These are phyloP conservation scores for Cytospora mali DNA, from an alignment of 2,329 filamentous ascomycete species.

Conservation along the genomic window DNA sequence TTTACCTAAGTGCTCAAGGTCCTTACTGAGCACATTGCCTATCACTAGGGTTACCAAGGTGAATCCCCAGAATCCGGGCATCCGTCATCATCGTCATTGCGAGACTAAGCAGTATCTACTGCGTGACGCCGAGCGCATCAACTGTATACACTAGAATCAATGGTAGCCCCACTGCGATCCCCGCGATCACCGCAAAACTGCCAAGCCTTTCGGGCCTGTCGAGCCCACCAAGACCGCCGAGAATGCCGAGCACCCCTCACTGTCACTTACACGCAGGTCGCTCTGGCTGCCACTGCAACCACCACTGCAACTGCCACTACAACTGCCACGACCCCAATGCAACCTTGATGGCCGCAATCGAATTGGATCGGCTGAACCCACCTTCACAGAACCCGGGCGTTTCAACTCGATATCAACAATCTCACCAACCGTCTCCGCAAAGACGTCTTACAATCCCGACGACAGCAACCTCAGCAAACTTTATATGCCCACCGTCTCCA, in stretches of 20 bases:
- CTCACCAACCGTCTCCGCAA: constrained; percentile 15
- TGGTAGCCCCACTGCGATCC: background rate
- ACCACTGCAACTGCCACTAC: background rate
- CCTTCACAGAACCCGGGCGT: constrained; percentile 3
- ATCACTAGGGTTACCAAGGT: too few species aligned
- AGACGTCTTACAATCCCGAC: constrained; percentile 5
- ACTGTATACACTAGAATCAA: background rate
- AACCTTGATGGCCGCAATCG: constrained; percentile 7
- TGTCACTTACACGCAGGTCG: background rate
- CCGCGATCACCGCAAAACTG: too few species aligned
- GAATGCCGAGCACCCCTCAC: too few species aligned
- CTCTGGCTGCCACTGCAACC: background rate
- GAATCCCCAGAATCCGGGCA: background rate
- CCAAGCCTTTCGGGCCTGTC: too few species aligned
- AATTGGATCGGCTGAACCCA: constrained; percentile 21
- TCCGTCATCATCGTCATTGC: constrained; percentile 6
- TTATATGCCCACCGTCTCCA: constrained; percentile 12
- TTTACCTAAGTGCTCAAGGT: background rate
- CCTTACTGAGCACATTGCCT: too few species aligned
- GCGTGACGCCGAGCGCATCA: background rate
- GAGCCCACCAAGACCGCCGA: too few species aligned
- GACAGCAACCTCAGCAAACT: constrained; percentile 6
- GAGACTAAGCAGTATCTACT: too few species aligned
- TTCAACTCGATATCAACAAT: constrained; percentile 4
- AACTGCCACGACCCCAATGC: background rate